Conservation (phyloP, 2,329 filamentous ascomycete species). For the Phaeosphaeria sp. region DNA sequence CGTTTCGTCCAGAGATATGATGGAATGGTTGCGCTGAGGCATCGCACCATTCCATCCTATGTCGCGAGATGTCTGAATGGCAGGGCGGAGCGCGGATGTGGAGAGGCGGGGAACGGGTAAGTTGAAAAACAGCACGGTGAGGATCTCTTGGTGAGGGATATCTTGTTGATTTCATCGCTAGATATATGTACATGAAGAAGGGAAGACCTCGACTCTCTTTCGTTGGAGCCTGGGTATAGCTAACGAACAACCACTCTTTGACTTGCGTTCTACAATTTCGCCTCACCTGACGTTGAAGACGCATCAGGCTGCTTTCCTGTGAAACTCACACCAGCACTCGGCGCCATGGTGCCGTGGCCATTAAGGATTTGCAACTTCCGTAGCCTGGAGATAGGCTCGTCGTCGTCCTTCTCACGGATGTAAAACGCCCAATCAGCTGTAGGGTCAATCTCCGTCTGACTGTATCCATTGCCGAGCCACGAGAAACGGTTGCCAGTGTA, state of each 20-base stretch:
- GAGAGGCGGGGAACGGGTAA: too few relatives aligned
- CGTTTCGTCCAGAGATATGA: not conserved
- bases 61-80: not conserved
- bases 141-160: not conserved
- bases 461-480: slow-evolving; percentile 48
- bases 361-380: slow-evolving; percentile 38
- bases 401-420: slow-evolving; percentile 43
- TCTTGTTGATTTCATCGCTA: not conserved
- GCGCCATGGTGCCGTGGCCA: slow-evolving; percentile 36
- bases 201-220: not conserved
- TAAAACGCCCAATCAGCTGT: slow-evolving; percentile 47
- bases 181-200: not conserved
- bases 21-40: not conserved
- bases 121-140: too few relatives aligned
- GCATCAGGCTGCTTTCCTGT: slow-evolving; percentile 13
- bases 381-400: slow-evolving; percentile 34
- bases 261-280: slow-evolving; percentile 20
- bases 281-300: not conserved
- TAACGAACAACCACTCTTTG: not conserved
- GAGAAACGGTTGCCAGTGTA: slow-evolving; percentile 47
- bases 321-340: slow-evolving; percentile 19
- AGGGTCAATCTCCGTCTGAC: slow-evolving; percentile 42
- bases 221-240: not conserved
- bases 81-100: not conserved
- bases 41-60: not conserved